Base-by-base conservation (phyloP, 2,329 filamentous ascomycete species). In the Fusarium sp. region DNA sequence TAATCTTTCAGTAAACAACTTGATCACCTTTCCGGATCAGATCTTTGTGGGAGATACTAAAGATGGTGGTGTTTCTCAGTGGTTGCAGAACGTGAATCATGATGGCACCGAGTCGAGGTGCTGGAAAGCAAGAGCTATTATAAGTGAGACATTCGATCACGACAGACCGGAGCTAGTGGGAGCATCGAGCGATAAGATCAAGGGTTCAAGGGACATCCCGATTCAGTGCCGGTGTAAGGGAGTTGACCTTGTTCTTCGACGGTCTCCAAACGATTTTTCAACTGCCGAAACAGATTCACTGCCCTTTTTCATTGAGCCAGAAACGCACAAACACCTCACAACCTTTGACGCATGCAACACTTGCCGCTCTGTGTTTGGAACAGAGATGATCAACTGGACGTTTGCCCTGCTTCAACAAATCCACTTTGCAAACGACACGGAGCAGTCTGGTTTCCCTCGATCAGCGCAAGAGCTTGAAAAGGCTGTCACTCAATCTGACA, bases 1-100 rank as follows among this genome's bases (percentile, higher is more conserved):
- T 0, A 84, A 85, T 46, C 59, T 78, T 1, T 69, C 75, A 0
- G 31, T 64, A 4, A 49, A 59, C 0, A 71, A 76, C 8, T 49
- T 87, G 9, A 59, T 86, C 27, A 70, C 71, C 12, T 79, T 82
- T 40, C 70, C 58, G 1, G 67, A 81, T 2, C 84, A 88, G 63
- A 83, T 86, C 4, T 88, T 84, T 65, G 79, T 89, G 1, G 82
- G 78, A 1, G 87, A 89, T 64, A 90, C 88, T 0, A 31, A 81
- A 2, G 88, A 90, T 73, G 88, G 88, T 3, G 88, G 89, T 0
- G 82, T 87, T 1, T 83, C 83, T 3, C 75, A 82, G 2, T 90
- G 86, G 86, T 73, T 88, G 6, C 80, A 79, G 27, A 71, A 79
- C 8, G 61, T 78, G 0, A 84, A 85, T 44, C 62, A 71, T 1